Evolutionary conservation across 2,329 filamentous ascomycete genomes (phyloP).

Genomic region (Paraphoma chrysanthemicola): DNA sequence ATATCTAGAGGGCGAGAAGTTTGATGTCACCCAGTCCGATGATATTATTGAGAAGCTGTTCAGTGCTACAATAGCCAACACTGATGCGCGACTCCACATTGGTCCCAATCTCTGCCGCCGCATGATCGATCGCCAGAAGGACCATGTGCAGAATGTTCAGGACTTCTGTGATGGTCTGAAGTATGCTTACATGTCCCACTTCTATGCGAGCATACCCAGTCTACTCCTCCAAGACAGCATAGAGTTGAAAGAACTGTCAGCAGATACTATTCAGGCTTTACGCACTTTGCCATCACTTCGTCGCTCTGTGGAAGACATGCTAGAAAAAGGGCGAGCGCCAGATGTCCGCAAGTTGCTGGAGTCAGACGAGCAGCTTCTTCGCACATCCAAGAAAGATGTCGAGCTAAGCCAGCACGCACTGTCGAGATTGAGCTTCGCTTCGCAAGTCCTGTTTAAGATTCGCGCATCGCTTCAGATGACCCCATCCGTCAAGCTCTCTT

Average conservation of each 20-base stretch:
- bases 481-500: slow-evolving; percentile 47
- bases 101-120: slow-evolving; percentile 68
- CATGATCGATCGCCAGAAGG: slow-evolving; percentile 74
- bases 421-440: slow-evolving; percentile 48
- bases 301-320: slow-evolving; percentile 46
- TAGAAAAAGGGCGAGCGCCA: slow-evolving; percentile 48
- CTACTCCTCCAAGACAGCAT: slow-evolving; percentile 60
- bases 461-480: slow-evolving; percentile 48
- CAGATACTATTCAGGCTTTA: slow-evolving; percentile 70
- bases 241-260: slow-evolving; percentile 54
- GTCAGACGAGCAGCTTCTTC: slow-evolving; percentile 64
- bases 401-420: slow-evolving; percentile 50
- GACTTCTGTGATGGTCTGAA: slow-evolving; percentile 73
- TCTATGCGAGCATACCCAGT: slow-evolving; percentile 78
- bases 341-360: slow-evolving; percentile 64
- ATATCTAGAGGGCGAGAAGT: slow-evolving; percentile 72
- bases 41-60: slow-evolving; percentile 78
- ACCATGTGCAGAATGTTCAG: slow-evolving; percentile 79
- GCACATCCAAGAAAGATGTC: slow-evolving; percentile 20
- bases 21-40: slow-evolving; percentile 77
- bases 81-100: slow-evolving; percentile 65
- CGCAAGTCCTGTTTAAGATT: slow-evolving; percentile 44
- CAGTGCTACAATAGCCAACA: slow-evolving; percentile 66
- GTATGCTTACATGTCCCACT: slow-evolving; percentile 88
- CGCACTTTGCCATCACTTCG: slow-evolving; percentile 73